These are phyloP conservation scores for Cladosporium sp. DNA, from an alignment of 2,329 filamentous ascomycete genomes.

Conservation along the genomic window DNA sequence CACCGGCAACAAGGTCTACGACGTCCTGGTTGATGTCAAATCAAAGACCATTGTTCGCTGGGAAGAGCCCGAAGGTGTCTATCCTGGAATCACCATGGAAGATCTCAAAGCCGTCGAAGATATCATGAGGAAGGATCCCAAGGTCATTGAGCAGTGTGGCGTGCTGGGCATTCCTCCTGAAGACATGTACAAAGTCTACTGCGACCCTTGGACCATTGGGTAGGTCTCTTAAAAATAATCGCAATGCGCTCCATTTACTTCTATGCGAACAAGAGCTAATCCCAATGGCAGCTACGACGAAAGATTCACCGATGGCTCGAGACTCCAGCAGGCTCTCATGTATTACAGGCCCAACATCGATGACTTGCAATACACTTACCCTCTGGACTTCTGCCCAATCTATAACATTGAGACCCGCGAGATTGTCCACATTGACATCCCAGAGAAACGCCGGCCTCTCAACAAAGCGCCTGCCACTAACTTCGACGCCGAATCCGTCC, in stretches of 20 bases:
- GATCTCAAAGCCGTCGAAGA: slow-evolving; percentile 75
- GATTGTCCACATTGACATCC: slow-evolving; percentile 79
- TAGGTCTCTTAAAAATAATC: too few species aligned
- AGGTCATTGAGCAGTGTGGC: slow-evolving; percentile 81
- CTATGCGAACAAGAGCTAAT: not conserved
- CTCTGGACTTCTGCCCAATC: slow-evolving; percentile 86
- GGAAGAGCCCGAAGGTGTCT: slow-evolving; percentile 67
- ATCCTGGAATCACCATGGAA: slow-evolving; percentile 86
- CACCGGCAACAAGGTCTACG: slow-evolving; percentile 69
- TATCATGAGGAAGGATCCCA: slow-evolving; percentile 69
- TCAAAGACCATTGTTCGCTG: slow-evolving; percentile 64
- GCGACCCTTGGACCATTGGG: slow-evolving; percentile 90
- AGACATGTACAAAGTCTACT: slow-evolving; percentile 92
- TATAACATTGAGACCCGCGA: slow-evolving; percentile 72
- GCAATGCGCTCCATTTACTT: not conserved
- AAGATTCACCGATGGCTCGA: slow-evolving; percentile 69
- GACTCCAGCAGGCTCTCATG: slow-evolving; percentile 86
- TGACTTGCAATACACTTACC: slow-evolving; percentile 81
- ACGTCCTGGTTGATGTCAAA: slow-evolving; percentile 70
- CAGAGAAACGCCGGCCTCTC: slow-evolving; percentile 67
- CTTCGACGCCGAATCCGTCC: slow-evolving; percentile 68
- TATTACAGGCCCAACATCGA: slow-evolving; percentile 83
- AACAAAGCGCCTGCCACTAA: slow-evolving; percentile 68
- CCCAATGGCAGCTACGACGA: slow-evolving; percentile 59
- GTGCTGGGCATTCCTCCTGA: slow-evolving; percentile 71